Conservation (phyloP, 768 basidiomycete genomes). For the Xanthoconium stramineum region DNA sequence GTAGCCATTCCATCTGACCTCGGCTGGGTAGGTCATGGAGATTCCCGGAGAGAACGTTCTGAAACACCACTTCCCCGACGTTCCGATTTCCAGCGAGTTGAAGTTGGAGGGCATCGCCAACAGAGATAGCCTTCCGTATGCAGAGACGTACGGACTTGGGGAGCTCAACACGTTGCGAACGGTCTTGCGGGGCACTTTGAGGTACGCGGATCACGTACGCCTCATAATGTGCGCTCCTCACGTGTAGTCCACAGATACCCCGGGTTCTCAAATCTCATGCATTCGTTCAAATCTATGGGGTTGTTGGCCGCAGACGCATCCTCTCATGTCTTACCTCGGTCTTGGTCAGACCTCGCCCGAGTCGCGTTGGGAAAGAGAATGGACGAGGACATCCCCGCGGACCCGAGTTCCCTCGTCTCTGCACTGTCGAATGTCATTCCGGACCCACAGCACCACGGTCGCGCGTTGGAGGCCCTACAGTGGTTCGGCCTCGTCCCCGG, state of each 20-base stretch:
- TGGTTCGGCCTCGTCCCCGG: constrained; percentile 31
- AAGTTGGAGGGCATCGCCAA: constrained; percentile 84
- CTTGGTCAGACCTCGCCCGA: constrained; percentile 38
- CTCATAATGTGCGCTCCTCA: not conserved
- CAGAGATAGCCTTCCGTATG: constrained; percentile 74
- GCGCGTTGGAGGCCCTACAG: constrained; percentile 40
- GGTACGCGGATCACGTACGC: constrained; percentile 38
- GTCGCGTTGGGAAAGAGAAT: constrained; percentile 31
- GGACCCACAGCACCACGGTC: constrained; percentile 16
- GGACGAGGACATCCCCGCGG: constrained; percentile 26
- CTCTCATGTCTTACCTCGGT: constrained; percentile 15
- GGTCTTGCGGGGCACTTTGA: constrained; percentile 79
- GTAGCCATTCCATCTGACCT: not conserved
- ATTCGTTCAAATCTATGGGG: constrained; percentile 67
- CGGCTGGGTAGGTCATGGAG: constrained; percentile 36
- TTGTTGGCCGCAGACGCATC: constrained; percentile 46
- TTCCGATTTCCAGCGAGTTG: constrained; percentile 62
- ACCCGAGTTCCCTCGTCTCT: constrained; percentile 32
- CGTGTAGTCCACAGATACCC: constrained; percentile 56
- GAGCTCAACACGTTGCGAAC: constrained; percentile 47
- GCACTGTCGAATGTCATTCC: constrained; percentile 28
- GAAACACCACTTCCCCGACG: constrained; percentile 53
- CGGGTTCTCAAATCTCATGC: constrained; percentile 74
- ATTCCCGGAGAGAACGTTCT: constrained; percentile 57
- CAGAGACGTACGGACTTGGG: constrained; percentile 58